Percentiles rank a stretch among this genome's conserved stretches.
phyloP scores from a whole-genome alignment of 768 basidiomycete genomes.

The Boletus speciosus region DNA sequence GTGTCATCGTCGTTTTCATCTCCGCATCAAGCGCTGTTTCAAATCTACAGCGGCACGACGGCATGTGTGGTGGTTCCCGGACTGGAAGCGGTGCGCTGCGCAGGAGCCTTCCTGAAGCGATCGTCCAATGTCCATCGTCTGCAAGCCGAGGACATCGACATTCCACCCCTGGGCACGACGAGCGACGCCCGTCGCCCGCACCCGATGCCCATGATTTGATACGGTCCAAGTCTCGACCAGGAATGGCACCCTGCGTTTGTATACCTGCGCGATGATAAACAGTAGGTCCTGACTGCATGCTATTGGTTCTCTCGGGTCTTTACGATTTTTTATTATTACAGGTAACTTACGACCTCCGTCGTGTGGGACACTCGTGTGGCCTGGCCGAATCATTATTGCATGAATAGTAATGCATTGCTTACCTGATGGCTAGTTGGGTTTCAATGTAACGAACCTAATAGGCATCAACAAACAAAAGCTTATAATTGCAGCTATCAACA shows the following conservation, averaged over 20 bases:
- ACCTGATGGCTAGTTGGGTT: conserved; percentile 37
- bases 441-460: conserved; percentile 36
- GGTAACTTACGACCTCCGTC: conserved; percentile 6
- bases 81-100: conserved; percentile 19
- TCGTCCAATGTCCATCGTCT: conserved; percentile 19
- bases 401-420: conserved; percentile 23
- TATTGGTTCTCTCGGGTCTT: neutral
- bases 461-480: conserved; percentile 39
- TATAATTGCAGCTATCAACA: conserved; percentile 39
- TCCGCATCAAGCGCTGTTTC: conserved; percentile 27
- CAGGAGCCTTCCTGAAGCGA: conserved; percentile 17
- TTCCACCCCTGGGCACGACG: neutral
- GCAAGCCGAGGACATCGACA: conserved; percentile 1
- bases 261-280: neutral
- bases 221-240: neutral
- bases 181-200: neutral
- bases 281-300: conserved; percentile 1
- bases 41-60: conserved; percentile 26
- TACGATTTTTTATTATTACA: conserved; percentile 3
- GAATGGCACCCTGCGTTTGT: neutral
- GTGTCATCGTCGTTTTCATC: conserved; percentile 23
- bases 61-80: conserved; percentile 13
- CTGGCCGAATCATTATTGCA: conserved; percentile 11
- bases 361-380: conserved; percentile 7
- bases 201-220: neutral